phyloP scores from a whole-genome alignment of 1,284 basidiomycete genomes.

The Chiua sp. region DNA sequence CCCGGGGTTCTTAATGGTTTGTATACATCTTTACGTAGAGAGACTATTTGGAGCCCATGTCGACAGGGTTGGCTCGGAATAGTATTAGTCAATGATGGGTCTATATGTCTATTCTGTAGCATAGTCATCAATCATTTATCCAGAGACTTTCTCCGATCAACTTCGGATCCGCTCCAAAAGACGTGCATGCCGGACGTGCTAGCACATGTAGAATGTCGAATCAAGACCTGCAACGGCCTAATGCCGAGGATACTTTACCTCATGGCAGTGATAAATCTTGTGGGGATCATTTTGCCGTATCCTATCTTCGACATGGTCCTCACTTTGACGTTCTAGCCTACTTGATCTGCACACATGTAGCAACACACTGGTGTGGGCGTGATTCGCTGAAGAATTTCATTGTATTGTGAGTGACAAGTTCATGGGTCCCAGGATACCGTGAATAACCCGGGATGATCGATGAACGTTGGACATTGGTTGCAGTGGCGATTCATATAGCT shows the following conservation, averaged over 20 bases:
- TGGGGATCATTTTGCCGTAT: background rate
- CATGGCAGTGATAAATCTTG: background rate
- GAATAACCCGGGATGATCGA: no score
- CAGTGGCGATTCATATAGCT: constrained; percentile 19
- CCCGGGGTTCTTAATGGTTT: background rate
- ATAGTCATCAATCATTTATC: background rate
- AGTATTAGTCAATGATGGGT: no score
- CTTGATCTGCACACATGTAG: background rate
- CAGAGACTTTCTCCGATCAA: no score
- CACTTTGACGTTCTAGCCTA: background rate
- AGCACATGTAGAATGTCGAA: no score
- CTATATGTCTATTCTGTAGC: background rate
- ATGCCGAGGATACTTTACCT: background rate
- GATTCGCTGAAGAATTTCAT: constrained; percentile 10
- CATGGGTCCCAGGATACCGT: background rate
- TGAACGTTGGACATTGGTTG: background rate
- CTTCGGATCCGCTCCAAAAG: no score
- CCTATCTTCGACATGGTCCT: background rate
- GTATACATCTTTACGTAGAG: background rate
- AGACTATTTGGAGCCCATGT: no score
- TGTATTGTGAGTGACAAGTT: constrained; percentile 9
- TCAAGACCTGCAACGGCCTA: background rate
- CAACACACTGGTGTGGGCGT: constrained; percentile 5
- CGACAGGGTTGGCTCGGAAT: background rate
- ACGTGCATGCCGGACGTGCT: no score